Percentiles rank a stretch among this genome's conserved stretches.
These are phyloP conservation scores for Xylaria castorea DNA, from an alignment of 495 filamentous ascomycete genomes.

Conservation along the genomic window DNA sequence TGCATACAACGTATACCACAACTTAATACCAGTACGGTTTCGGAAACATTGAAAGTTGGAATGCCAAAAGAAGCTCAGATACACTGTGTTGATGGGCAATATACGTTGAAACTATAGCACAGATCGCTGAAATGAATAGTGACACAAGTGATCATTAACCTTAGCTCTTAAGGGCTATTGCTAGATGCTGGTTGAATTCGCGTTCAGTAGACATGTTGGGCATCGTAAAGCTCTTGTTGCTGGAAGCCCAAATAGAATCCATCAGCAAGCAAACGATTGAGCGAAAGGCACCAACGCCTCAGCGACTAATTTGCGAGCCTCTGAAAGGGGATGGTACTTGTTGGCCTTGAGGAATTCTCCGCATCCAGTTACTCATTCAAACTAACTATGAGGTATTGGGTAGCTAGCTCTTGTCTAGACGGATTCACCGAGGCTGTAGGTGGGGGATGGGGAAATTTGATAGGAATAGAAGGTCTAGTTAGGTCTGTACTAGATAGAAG, in stretches of 20 bases:
- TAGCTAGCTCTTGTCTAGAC: neutral
- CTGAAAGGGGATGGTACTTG: neutral
- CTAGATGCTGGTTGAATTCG: neutral
- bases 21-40: neutral
- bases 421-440: constrained; percentile 6
- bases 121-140: neutral
- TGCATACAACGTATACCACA: neutral
- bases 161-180: neutral
- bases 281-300: neutral
- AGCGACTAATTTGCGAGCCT: neutral
- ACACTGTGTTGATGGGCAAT: neutral
- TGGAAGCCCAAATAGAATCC: neutral
- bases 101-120: neutral
- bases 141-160: neutral
- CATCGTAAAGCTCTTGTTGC: neutral
- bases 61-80: neutral
- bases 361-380: constrained; percentile 15
- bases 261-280: neutral
- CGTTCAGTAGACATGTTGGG: neutral
- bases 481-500: neutral
- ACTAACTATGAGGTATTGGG: neutral
- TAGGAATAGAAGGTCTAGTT: neutral
- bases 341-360: neutral
- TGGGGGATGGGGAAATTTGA: neutral
- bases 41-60: neutral